Evolutionary conservation across 2,329 filamentous ascomycete species (phyloP).

Genomic region (Talaromyces sp.): DNA sequence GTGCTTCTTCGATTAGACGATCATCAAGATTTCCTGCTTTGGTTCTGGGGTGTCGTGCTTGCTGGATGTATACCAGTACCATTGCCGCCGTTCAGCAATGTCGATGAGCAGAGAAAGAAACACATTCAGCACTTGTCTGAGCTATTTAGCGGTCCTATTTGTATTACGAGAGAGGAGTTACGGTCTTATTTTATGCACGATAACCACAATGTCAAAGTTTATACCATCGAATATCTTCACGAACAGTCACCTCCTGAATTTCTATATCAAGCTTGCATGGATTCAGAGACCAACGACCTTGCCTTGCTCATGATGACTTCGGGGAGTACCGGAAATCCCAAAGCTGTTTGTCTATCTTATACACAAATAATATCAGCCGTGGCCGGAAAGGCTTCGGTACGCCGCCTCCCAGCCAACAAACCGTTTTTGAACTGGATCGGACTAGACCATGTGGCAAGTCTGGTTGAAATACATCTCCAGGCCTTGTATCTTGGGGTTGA

Average conservation of each 20-base stretch:
- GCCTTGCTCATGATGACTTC: slow-evolving; percentile 48
- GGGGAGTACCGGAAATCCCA: slow-evolving; percentile 46
- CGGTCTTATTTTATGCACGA: not conserved
- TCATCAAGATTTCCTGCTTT: slow-evolving; percentile 28
- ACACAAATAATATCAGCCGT: slow-evolving; percentile 38
- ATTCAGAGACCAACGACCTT: not conserved
- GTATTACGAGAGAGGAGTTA: not conserved
- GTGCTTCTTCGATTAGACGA: slow-evolving; percentile 24
- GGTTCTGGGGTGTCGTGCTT: slow-evolving; percentile 32
- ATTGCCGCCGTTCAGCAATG: slow-evolving; percentile 24
- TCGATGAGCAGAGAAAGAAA: slow-evolving; percentile 19
- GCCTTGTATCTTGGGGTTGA: slow-evolving; percentile 33
- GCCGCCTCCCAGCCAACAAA: not conserved
- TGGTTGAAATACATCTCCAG: slow-evolving; percentile 35
- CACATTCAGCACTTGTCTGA: slow-evolving; percentile 22
- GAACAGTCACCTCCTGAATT: not conserved
- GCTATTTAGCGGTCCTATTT: slow-evolving; percentile 17
- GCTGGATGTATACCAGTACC: slow-evolving; percentile 29
- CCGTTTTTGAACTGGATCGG: slow-evolving; percentile 34
- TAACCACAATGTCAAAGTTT: not conserved
- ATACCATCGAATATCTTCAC: not conserved
- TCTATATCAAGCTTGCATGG: not conserved
- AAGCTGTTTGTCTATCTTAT: slow-evolving; percentile 43
- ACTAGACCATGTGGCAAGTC: slow-evolving; percentile 34
- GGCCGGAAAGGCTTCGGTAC: slow-evolving; percentile 29